phyloP scores from a whole-genome alignment of 2,329 filamentous ascomycete species.

The Lachnellula occidentalis region DNA sequence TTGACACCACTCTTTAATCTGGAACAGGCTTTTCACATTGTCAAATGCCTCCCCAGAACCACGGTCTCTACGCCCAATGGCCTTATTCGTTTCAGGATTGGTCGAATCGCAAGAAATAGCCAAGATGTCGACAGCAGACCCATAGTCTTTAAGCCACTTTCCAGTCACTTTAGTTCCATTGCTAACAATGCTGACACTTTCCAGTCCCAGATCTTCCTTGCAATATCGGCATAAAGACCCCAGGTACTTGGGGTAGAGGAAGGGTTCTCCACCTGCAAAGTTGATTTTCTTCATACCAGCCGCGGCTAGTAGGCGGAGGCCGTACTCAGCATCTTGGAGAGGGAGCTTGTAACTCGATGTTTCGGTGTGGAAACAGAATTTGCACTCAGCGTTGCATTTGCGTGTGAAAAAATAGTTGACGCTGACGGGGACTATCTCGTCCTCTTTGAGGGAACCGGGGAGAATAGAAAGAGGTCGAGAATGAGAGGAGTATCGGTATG shows the following conservation, averaged over 20 bases:
- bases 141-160: constrained; percentile 38
- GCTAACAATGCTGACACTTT: constrained; percentile 48
- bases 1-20: constrained; percentile 41
- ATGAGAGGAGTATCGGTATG: neutral
- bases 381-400: constrained; percentile 44
- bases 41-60: constrained; percentile 28
- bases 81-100: constrained; percentile 42
- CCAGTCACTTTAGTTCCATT: constrained; percentile 45
- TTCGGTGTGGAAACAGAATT: constrained; percentile 53
- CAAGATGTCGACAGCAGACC: constrained; percentile 45
- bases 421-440: constrained; percentile 30
- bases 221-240: constrained; percentile 40
- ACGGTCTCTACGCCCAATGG: constrained; percentile 43
- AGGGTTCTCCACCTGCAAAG: constrained; percentile 50
- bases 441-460: neutral
- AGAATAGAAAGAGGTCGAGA: neutral
- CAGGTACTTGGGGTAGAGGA: constrained; percentile 43
- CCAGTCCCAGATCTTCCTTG: constrained; percentile 43
- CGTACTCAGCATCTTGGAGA: constrained; percentile 38
- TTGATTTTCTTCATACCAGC: constrained; percentile 52
- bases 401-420: constrained; percentile 44
- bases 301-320: constrained; percentile 40
- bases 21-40: constrained; percentile 41
- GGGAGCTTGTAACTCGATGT: constrained; percentile 40
- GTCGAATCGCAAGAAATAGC: constrained; percentile 53